Evolutionary conservation across 768 basidiomycete genomes (phyloP).

Genomic region (Leccinum subgranulosum): DNA sequence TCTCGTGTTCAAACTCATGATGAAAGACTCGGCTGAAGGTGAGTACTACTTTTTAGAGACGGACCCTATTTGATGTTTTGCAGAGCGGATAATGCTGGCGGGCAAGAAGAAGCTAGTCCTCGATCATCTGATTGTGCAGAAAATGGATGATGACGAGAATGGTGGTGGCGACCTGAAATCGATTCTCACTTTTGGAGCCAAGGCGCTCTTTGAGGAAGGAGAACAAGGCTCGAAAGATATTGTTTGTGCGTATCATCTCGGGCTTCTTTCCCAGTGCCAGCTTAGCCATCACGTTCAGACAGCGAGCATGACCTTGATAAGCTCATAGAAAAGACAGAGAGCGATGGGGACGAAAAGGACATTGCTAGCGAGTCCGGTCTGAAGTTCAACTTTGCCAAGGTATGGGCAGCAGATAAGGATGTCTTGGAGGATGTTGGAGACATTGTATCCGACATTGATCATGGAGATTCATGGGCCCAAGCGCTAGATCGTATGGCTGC

Average conservation of each 20-base stretch:
- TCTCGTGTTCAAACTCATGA: constrained; percentile 94
- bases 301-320: constrained; percentile 80
- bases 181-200: constrained; percentile 86
- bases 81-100: constrained; percentile 87
- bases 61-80: constrained; percentile 3
- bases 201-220: constrained; percentile 74
- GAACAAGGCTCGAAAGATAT: constrained; percentile 60
- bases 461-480: constrained; percentile 79
- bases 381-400: constrained; percentile 84
- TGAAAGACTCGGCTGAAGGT: constrained; percentile 93
- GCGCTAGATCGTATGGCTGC: constrained; percentile 53
- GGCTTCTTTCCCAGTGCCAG: not conserved
- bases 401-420: constrained; percentile 84
- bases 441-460: constrained; percentile 41
- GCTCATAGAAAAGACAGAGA: constrained; percentile 82
- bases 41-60: constrained; percentile 4
- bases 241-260: constrained; percentile 45
- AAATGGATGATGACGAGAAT: constrained; percentile 84
- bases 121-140: constrained; percentile 94
- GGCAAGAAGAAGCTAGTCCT: constrained; percentile 96
- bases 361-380: constrained; percentile 48
- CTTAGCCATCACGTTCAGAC: constrained; percentile 41
- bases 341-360: constrained; percentile 58
- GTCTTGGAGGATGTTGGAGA: constrained; percentile 65
- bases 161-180: constrained; percentile 79